These are phyloP conservation scores for Apophysomyces elegans DNA, from an alignment of 371 early-diverging fungal genomes.

Conservation along the genomic window DNA sequence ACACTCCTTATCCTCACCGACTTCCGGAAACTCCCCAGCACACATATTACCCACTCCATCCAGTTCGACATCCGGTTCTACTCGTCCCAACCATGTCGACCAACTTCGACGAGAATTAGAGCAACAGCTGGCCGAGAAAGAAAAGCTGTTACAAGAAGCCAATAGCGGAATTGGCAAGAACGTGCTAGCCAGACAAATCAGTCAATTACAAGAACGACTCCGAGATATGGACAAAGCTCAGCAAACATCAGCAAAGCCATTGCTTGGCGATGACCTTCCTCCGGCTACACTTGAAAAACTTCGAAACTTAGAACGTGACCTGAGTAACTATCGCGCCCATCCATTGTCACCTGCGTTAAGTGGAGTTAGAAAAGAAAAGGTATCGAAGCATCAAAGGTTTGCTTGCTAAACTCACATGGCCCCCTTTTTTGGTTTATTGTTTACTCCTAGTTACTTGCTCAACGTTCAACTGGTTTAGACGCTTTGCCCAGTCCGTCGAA, in stretches of 20 bases:
- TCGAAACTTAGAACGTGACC: constrained; percentile 44
- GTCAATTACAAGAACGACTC: constrained; percentile 41
- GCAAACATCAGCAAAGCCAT: constrained; percentile 17
- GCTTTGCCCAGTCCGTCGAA: constrained; percentile 50
- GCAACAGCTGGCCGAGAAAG: constrained; percentile 50
- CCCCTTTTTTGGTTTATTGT: constrained; percentile 15
- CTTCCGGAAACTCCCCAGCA: constrained; percentile 26
- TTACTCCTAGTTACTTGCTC: constrained; percentile 30
- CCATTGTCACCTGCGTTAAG: constrained; percentile 25
- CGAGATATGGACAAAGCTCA: constrained; percentile 37
- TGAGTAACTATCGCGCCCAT: constrained; percentile 30
- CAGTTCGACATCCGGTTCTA: constrained; percentile 36
- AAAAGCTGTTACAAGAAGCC: constrained; percentile 44
- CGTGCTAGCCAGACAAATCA: constrained; percentile 49
- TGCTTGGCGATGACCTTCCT: constrained; percentile 31
- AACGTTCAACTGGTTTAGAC: constrained; percentile 40
- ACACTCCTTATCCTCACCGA: constrained; percentile 47
- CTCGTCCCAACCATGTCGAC: constrained; percentile 18
- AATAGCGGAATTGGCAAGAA: constrained; percentile 52
- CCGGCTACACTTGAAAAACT: constrained; percentile 40
- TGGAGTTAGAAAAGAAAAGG: constrained; percentile 30
- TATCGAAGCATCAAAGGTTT: constrained; percentile 10
- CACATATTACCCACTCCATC: constrained; percentile 51
- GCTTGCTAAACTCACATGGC: constrained; percentile 14
- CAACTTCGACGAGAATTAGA: constrained; percentile 39